These are phyloP conservation scores for Amaranthus cruentus DNA, from an alignment of 148 eudicot genomes.

Conservation along the genomic window DNA sequence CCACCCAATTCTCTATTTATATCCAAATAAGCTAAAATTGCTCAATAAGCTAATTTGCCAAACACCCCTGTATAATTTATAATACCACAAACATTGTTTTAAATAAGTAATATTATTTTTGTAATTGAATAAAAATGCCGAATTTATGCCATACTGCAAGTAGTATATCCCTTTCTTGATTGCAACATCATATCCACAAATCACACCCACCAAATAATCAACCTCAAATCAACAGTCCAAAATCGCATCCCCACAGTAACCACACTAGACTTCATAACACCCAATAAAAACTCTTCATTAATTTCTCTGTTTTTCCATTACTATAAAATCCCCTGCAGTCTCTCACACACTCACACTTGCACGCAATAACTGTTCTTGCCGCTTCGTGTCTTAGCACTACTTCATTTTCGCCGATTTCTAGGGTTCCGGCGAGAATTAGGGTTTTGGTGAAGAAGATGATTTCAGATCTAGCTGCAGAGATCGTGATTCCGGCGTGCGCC, in stretches of 20 bases:
- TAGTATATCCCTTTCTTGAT: constrained; percentile 22
- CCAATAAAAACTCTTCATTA: not conserved
- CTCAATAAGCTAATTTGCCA: too few relatives aligned
- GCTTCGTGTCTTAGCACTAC: not conserved
- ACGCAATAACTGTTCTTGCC: not conserved
- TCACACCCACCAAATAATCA: not conserved
- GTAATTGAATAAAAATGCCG: not conserved
- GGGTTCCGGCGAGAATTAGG: constrained; percentile 17
- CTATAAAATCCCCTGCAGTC: constrained; percentile 17
- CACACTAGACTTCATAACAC: not conserved
- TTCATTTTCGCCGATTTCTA: constrained; percentile 9
- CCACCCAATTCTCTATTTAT: too few relatives aligned
- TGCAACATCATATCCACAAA: constrained; percentile 15
- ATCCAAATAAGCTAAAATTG: too few relatives aligned
- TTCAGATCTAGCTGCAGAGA: constrained; percentile 62
- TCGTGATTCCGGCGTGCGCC: constrained; percentile 67
- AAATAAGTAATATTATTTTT: not conserved
- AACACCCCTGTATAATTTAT: too few relatives aligned
- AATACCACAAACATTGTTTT: too few relatives aligned
- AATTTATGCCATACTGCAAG: constrained; percentile 7
- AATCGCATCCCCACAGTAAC: not conserved
- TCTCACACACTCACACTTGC: not conserved
- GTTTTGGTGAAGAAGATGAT: constrained; percentile 28
- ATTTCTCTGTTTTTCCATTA: not conserved
- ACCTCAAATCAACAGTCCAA: constrained; percentile 17